Conservation (phyloP, 2,329 filamentous ascomycete genomes). For the Aureobasidium leucospermi region DNA sequence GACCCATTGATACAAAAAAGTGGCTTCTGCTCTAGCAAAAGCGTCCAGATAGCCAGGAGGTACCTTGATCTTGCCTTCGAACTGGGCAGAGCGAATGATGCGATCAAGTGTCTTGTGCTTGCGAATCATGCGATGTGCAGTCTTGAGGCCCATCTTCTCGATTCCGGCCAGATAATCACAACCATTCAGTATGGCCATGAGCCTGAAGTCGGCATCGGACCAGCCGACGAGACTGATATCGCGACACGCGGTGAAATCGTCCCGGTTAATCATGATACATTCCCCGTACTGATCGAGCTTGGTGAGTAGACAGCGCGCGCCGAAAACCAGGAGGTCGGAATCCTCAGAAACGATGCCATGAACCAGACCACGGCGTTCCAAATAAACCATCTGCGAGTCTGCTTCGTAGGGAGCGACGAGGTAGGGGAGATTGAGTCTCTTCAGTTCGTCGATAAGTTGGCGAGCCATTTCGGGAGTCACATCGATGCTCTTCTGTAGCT, state of each 20-base stretch:
- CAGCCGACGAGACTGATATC: constrained; percentile 86
- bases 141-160: constrained; percentile 82
- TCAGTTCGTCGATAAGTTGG: constrained; percentile 83
- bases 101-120: constrained; percentile 85
- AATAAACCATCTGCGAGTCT: constrained; percentile 90
- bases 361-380: constrained; percentile 78
- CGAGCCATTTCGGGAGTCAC: constrained; percentile 95
- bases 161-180: constrained; percentile 92
- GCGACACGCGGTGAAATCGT: constrained; percentile 79
- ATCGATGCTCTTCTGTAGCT: constrained; percentile 92
- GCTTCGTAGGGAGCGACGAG: constrained; percentile 96
- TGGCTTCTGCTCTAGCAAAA: constrained; percentile 82
- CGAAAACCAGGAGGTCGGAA: constrained; percentile 92
- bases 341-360: constrained; percentile 90
- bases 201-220: constrained; percentile 83
- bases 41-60: constrained; percentile 72
- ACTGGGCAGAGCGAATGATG: constrained; percentile 73
- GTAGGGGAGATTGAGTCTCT: constrained; percentile 70
- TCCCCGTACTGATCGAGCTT: constrained; percentile 93
- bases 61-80: constrained; percentile 77
- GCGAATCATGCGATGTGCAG: constrained; percentile 80
- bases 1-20: constrained; percentile 90
- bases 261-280: constrained; percentile 83
- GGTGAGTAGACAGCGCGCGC: constrained; percentile 80
- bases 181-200: constrained; percentile 93